A percentile compares a stretch with the other conserved stretches of the same genome.
phyloP scores from a whole-genome alignment of 176 grass and related monocot species.

The Bolboschoenus planiculmis region DNA sequence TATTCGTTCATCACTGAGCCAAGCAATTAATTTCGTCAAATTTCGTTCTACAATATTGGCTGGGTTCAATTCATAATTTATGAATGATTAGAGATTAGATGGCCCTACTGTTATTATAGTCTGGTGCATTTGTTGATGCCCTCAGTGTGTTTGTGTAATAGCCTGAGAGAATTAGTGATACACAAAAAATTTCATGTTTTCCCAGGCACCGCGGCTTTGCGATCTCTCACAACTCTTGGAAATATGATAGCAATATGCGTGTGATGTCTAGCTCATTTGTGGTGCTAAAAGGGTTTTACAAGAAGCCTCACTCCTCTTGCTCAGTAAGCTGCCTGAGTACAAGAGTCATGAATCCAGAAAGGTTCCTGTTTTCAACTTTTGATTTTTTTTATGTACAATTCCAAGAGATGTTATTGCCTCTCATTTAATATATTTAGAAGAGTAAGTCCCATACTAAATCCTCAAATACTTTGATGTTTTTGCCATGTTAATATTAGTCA shows the following conservation, averaged over 20 bases:
- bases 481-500: conserved; percentile 13
- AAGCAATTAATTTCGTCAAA: not conserved
- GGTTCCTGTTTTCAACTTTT: not conserved
- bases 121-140: not conserved
- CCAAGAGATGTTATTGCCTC: not conserved
- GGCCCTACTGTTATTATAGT: not conserved
- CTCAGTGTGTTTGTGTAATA: not conserved
- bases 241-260: not conserved
- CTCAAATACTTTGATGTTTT: conserved; percentile 2
- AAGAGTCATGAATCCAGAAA: not conserved
- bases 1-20: not conserved
- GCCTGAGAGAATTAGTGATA: not conserved
- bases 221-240: not conserved
- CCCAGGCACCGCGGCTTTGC: not conserved
- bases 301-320: not conserved
- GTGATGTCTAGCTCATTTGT: conserved; percentile 5
- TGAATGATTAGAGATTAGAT: not conserved
- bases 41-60: not conserved
- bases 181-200: not conserved
- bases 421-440: not conserved
- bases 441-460: not conserved
- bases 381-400: not conserved
- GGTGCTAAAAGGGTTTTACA: not conserved
- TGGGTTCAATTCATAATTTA: not conserved
- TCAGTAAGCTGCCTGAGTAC: not conserved